Conservation (phyloP, 371 early-diverging fungal species). For the Zopfochytrium polystomum region DNA sequence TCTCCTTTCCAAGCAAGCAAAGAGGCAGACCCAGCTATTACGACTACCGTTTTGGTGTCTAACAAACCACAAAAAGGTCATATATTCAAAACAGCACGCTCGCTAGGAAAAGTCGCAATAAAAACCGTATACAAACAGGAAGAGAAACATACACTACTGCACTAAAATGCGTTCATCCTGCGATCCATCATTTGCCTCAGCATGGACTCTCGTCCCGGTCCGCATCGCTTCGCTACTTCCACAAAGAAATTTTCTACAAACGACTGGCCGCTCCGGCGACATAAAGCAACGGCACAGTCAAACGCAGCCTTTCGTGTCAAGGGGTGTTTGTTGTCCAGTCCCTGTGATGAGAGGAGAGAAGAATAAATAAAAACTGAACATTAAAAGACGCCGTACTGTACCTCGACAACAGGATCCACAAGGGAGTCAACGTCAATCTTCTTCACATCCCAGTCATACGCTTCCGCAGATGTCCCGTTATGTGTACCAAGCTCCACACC, state of each 20-base stretch:
- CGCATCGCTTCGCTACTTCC: constrained; percentile 8
- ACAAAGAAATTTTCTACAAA: constrained; percentile 10
- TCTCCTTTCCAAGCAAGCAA: too few relatives aligned
- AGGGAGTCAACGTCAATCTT: too few relatives aligned
- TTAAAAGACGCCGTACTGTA: background rate
- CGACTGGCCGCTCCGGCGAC: constrained; percentile 1
- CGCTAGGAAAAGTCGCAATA: too few relatives aligned
- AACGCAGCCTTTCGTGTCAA: constrained; percentile 18
- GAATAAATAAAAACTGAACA: constrained; percentile 1
- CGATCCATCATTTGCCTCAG: constrained; percentile 18
- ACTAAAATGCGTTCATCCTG: background rate
- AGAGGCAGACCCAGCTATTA: too few relatives aligned
- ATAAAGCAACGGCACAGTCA: constrained; percentile 21
- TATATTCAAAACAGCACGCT: too few relatives aligned
- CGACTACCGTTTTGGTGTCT: too few relatives aligned
- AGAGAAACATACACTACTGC: constrained; percentile 5
- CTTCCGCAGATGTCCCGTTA: too few relatives aligned
- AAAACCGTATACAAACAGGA: background rate
- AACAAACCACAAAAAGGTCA: too few relatives aligned
- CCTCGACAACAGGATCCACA: constrained; percentile 2
- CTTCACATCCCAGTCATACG: too few relatives aligned
- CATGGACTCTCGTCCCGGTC: constrained; percentile 7
- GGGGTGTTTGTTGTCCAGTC: constrained; percentile 19
- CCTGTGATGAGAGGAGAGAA: background rate
- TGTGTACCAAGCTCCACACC: too few relatives aligned